phyloP scores from a whole-genome alignment of 306 rosid genomes.

The Delonix regia region DNA sequence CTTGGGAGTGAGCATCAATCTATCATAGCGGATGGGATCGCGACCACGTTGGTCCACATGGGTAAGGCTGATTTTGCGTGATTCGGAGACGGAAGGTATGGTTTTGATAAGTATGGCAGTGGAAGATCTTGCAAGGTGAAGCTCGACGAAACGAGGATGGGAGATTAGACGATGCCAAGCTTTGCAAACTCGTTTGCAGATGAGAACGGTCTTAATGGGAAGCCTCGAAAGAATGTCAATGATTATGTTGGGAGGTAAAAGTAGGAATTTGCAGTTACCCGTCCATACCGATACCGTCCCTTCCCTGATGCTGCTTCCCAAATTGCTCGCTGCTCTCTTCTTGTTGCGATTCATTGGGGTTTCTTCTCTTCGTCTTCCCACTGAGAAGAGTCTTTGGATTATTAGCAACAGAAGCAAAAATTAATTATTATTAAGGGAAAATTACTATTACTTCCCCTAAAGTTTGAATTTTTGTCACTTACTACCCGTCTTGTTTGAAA shows the following conservation, averaged over 20 bases:
- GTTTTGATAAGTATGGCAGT: conserved; percentile 13
- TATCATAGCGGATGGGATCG: conserved; percentile 1
- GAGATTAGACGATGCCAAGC: conserved; percentile 9
- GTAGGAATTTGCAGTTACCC: background rate
- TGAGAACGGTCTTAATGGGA: conserved; percentile 8
- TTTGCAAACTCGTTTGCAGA: background rate
- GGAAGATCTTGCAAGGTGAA: conserved; percentile 16
- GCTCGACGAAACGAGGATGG: conserved; percentile 11
- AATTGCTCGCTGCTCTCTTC: background rate
- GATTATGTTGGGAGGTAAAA: background rate
- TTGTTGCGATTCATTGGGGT: conserved; percentile 14
- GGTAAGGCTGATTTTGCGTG: conserved; percentile 19
- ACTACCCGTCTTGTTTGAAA: background rate
- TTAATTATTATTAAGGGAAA: background rate
- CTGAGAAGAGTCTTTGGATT: background rate
- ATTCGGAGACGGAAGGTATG: conserved; percentile 8
- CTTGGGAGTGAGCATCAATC: background rate
- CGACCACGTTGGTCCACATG: background rate
- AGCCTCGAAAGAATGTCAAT: conserved; percentile 18
- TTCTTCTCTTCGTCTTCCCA: background rate
- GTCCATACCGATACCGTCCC: background rate
- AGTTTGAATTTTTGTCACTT: background rate
- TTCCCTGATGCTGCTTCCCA: background rate
- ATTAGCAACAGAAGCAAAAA: background rate
- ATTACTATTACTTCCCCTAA: background rate